Evolutionary conservation across 305 asterid genomes (phyloP).

Genomic region (Fraxinus albicans): DNA sequence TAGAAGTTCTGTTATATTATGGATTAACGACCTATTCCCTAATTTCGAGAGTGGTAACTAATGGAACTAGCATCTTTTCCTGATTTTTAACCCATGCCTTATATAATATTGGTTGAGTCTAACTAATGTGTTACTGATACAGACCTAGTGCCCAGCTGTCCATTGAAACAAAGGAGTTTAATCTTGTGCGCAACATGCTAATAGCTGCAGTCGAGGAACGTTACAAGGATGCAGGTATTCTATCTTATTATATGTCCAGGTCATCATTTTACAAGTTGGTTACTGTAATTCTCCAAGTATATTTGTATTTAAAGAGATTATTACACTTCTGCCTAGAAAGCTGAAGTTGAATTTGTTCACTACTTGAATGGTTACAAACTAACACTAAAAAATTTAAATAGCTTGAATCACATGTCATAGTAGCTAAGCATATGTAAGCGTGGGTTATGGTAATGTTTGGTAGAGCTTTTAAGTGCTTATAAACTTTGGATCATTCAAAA

Average conservation of each 20-base stretch:
- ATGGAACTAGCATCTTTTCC: not conserved
- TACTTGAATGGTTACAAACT: not conserved
- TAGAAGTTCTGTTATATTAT: not conserved
- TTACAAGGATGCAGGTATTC: conserved; percentile 83
- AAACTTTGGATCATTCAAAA: not conserved
- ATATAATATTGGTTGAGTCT: not conserved
- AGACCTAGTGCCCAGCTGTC: conserved; percentile 77
- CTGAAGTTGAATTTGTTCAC: not conserved
- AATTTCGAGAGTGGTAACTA: not conserved
- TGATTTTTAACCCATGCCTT: not conserved
- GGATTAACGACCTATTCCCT: not conserved
- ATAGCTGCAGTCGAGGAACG: conserved; percentile 96
- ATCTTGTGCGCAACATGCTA: conserved; percentile 77
- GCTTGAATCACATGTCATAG: not conserved
- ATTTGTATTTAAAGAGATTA: not conserved
- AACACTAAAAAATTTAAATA: not conserved
- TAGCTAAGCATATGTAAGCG: not conserved
- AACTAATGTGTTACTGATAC: conserved; percentile 27
- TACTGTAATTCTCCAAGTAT: not conserved
- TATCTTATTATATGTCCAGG: not conserved
- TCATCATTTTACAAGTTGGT: not conserved
- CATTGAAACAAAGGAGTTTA: conserved; percentile 78
- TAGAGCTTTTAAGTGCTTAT: not conserved
- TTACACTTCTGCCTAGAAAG: not conserved
- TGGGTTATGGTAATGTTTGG: not conserved